Base-by-base conservation (phyloP, 2,329 filamentous ascomycete genomes). In the Fusarium citri region DNA sequence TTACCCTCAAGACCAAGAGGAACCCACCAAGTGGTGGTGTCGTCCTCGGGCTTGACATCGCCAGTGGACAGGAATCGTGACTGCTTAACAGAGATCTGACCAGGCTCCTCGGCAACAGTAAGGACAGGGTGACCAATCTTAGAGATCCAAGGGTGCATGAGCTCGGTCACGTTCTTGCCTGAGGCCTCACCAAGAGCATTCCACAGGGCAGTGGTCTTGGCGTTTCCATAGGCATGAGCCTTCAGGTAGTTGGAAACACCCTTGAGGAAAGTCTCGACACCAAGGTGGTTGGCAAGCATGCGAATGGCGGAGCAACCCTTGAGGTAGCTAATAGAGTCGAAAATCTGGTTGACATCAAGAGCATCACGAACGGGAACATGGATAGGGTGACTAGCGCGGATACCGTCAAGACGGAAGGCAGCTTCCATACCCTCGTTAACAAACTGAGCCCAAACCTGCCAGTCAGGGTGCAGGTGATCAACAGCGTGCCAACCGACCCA, bases 361-460 rank as follows among this genome's bases (percentile, higher is more conserved):
- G 94, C 96, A 78, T 98, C 94, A 74, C 90, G 91, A 30, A 99
- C 96, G 1, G 94, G 93, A 9, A 99, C 96, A 80, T 99, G 95
- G 72, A 99, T 98, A 11, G 96, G 93, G 80, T 99, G 96, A 51
- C 94, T 97, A 43, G 94, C 93, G 48, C 96, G 92, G 72, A 99
- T 89, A 47, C 93, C 91, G 77, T 99, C 96, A 30, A 99, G 89
- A 71, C 90, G 88, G 80, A 98, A 97, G 60, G 95, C 95, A 84
- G 89, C 90, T 86, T 97, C 94, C 84, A 97, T 93, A 75, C 92
- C 92, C 84, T 98, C 96, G 82, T 94, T 94, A 76, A 98, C 93
- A 82, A 98, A 99, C 82, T 98, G 94, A 62, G 93, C 91, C 96
- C 96, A 99, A 31, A 98, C 92, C 75, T 98, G 91, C 95, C 96